Percentiles rank a stretch among this genome's conserved stretches.
Evolutionary conservation across 176 grass and related monocot genomes (phyloP).

Genomic region (Carex parvula): DNA sequence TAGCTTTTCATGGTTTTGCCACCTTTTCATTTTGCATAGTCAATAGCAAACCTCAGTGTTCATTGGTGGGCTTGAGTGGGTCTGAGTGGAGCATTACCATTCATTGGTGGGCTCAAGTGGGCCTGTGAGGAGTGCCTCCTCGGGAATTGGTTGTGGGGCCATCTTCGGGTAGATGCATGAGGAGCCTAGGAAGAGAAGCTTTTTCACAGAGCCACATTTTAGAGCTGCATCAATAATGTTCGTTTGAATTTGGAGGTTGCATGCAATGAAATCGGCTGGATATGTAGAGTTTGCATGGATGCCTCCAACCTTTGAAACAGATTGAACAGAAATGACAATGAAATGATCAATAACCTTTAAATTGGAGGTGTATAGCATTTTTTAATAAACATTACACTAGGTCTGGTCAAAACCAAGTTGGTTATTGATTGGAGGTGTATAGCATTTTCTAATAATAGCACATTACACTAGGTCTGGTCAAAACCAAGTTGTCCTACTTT

Average conservation of each 20-base stretch:
- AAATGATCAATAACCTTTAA: not conserved
- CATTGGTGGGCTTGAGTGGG: constrained; percentile 37
- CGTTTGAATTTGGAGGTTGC: constrained; percentile 53
- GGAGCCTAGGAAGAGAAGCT: constrained; percentile 45
- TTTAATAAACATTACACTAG: not conserved
- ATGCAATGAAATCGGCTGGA: constrained; percentile 40
- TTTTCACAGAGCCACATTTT: constrained; percentile 37
- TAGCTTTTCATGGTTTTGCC: not conserved
- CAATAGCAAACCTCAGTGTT: not conserved
- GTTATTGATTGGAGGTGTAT: no score
- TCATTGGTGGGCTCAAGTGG: constrained; percentile 55
- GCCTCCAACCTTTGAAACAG: constrained; percentile 30
- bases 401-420: not conserved
- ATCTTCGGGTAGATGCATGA: constrained; percentile 51
- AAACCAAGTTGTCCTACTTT: not conserved
- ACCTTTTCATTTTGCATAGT: not conserved
- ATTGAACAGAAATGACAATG: not conserved
- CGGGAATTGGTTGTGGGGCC: constrained; percentile 44
- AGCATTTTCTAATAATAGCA: not conserved
- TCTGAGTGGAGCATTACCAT: constrained; percentile 31
- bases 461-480: not conserved
- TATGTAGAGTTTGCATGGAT: constrained; percentile 48
- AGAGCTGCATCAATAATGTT: constrained; percentile 42
- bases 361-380: not conserved
- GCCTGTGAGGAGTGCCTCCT: constrained; percentile 41